Conservation (phyloP, 768 basidiomycete genomes). For the Galerina marginata region DNA sequence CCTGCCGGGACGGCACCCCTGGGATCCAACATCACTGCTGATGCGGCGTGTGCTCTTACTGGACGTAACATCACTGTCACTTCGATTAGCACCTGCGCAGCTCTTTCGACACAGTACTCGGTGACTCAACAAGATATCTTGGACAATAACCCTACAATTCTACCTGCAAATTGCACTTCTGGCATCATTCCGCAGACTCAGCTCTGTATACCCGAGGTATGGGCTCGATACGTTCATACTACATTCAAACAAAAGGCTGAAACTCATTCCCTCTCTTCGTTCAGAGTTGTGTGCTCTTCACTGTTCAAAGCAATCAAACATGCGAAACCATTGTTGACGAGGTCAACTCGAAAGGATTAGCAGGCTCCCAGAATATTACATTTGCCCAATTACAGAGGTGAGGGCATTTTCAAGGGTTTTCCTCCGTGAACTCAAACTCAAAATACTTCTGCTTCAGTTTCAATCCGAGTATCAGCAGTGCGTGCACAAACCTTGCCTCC, state of each 20-base stretch:
- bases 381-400: slow-evolving; percentile 4
- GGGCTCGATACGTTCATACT: neutral
- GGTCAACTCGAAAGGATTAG: slow-evolving; percentile 4
- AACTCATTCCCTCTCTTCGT: neutral
- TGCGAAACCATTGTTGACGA: slow-evolving; percentile 1
- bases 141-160: neutral
- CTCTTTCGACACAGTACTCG: slow-evolving; percentile 2
- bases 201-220: slow-evolving; percentile 1
- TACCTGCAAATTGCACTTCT: neutral
- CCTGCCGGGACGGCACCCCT: neutral
- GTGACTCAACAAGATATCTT: slow-evolving; percentile 5
- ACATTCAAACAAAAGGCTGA: too few species aligned
- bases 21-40: neutral
- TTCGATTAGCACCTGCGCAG: neutral
- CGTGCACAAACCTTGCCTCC: neutral
- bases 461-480: neutral
- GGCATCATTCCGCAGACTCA: neutral
- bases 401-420: neutral
- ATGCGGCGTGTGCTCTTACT: slow-evolving; percentile 4
- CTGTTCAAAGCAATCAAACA: neutral
- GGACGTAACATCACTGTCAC: slow-evolving; percentile 6
- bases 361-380: slow-evolving; percentile 3
- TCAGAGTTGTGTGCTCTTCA: slow-evolving; percentile 2
- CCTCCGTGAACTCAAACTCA: neutral
- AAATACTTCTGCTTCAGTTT: neutral